Percentiles rank a stretch among this genome's conserved stretches.
Conservation (phyloP, 257 asterid genomes). For the Ilex asprella region DNA sequence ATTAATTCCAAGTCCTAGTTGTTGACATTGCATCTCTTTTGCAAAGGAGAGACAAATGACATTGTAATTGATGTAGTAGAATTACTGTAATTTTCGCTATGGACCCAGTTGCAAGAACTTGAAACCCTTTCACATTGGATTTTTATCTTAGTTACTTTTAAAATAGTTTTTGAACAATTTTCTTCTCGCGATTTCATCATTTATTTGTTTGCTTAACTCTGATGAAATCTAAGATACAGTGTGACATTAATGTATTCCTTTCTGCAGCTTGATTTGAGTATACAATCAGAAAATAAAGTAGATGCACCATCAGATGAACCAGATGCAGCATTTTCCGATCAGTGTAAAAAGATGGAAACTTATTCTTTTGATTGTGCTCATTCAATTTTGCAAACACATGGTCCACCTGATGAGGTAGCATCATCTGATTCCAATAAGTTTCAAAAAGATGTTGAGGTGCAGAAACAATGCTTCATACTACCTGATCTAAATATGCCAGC, state of each 20-base stretch:
- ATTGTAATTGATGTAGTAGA: no score
- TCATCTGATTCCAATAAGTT: conserved; percentile 1
- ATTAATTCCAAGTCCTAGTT: no score
- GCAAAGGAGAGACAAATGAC: no score
- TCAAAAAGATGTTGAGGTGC: not conserved
- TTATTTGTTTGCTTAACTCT: not conserved
- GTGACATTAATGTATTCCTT: no score
- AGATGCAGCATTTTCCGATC: not conserved
- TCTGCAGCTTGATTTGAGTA: conserved; percentile 30
- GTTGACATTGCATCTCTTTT: no score
- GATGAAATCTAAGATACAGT: not conserved
- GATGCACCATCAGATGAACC: not conserved
- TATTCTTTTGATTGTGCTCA: not conserved
- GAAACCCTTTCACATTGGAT: no score
- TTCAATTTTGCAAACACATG: conserved; percentile 10
- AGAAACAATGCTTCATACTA: conserved; percentile 19
- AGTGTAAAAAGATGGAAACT: conserved; percentile 13
- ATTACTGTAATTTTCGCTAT: no score
- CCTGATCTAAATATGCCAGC: conserved; percentile 37
- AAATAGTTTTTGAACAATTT: not conserved
- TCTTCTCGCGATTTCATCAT: not conserved
- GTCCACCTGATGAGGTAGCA: conserved; percentile 3
- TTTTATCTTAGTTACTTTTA: not conserved
- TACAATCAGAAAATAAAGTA: conserved; percentile 6
- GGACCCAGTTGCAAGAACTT: no score